Percentiles rank a stretch among this genome's conserved stretches.
Evolutionary conservation across 768 basidiomycete species (phyloP).

Genomic region (Tephrocybe sp.): DNA sequence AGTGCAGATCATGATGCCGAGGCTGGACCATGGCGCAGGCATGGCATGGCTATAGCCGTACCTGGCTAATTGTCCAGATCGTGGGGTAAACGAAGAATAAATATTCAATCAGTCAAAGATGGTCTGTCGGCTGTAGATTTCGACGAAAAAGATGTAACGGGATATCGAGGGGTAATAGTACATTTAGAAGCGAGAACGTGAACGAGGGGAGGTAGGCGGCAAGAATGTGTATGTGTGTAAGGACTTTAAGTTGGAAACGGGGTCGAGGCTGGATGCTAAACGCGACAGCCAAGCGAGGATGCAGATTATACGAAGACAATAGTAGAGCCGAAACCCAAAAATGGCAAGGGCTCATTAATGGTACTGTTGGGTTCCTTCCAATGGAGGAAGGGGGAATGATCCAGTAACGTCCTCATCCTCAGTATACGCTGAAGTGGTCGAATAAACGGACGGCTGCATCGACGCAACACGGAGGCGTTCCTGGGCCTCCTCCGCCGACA

Average conservation of each 20-base stretch:
- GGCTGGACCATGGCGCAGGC: not conserved
- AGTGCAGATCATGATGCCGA: not conserved
- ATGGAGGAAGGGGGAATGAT: slow-evolving; percentile 40
- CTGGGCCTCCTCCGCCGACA: slow-evolving; percentile 42
- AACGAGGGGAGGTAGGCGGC: not conserved
- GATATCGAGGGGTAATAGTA: not conserved
- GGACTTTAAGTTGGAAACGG: not conserved
- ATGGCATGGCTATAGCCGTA: not conserved
- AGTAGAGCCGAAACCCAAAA: no score
- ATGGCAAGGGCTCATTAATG: no score
- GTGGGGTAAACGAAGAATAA: not conserved
- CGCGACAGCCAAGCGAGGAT: no score
- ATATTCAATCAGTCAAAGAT: not conserved
- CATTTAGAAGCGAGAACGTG: not conserved
- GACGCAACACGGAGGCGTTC: slow-evolving; percentile 54
- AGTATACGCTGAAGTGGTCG: slow-evolving; percentile 30
- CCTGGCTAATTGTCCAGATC: not conserved
- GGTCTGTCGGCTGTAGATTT: not conserved
- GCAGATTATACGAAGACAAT: no score
- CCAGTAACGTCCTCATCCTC: slow-evolving; percentile 35
- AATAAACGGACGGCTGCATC: slow-evolving; percentile 51
- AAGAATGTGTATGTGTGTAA: not conserved
- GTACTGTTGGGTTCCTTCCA: slow-evolving; percentile 6
- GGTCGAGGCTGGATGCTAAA: no score
- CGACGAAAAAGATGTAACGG: not conserved